Percentiles rank a stretch among this genome's conserved stretches.
Conservation (phyloP, 2,329 filamentous ascomycete genomes). For the Metarhizium sp. region DNA sequence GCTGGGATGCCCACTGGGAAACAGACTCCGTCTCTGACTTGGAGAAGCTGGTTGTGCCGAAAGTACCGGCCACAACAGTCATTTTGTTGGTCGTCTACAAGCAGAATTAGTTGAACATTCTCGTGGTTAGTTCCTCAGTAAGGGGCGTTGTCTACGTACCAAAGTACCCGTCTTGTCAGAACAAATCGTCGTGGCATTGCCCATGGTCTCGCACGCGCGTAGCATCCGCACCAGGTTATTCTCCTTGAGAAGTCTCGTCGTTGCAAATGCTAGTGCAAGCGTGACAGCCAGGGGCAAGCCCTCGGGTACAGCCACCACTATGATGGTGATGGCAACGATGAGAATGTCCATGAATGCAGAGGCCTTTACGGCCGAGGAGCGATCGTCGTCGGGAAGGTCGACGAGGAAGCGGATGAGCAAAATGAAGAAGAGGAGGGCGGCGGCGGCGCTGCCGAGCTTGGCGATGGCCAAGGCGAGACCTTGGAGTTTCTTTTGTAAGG, state of each 20-base stretch:
- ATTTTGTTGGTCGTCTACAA: conserved; percentile 18
- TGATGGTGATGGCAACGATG: conserved; percentile 56
- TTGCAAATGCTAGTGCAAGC: conserved; percentile 58
- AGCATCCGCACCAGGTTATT: conserved; percentile 61
- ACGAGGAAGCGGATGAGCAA: conserved; percentile 70
- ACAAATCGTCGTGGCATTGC: conserved; percentile 65
- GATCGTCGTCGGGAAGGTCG: conserved; percentile 41
- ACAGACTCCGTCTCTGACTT: conserved; percentile 3
- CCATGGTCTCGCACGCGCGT: conserved; percentile 64
- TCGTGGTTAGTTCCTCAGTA: too few species aligned
- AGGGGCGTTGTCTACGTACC: not conserved
- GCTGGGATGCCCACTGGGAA: conserved; percentile 3
- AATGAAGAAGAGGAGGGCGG: conserved; percentile 64
- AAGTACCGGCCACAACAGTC: conserved; percentile 15
- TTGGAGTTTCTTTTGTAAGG: conserved; percentile 44
- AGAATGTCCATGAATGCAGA: conserved; percentile 52
- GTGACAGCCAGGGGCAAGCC: conserved; percentile 59
- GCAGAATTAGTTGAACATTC: not conserved
- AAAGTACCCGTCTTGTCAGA: conserved; percentile 46
- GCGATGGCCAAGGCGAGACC: conserved; percentile 23
- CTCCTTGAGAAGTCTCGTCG: conserved; percentile 59
- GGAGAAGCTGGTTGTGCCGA: conserved; percentile 13
- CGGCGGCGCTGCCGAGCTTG: conserved; percentile 51
- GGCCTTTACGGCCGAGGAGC: conserved; percentile 44
- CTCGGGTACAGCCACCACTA: conserved; percentile 60